Percentiles rank a stretch among this genome's conserved stretches.
Evolutionary conservation across 306 rosid species (phyloP).

Genomic region (Vigna hirtella): DNA sequence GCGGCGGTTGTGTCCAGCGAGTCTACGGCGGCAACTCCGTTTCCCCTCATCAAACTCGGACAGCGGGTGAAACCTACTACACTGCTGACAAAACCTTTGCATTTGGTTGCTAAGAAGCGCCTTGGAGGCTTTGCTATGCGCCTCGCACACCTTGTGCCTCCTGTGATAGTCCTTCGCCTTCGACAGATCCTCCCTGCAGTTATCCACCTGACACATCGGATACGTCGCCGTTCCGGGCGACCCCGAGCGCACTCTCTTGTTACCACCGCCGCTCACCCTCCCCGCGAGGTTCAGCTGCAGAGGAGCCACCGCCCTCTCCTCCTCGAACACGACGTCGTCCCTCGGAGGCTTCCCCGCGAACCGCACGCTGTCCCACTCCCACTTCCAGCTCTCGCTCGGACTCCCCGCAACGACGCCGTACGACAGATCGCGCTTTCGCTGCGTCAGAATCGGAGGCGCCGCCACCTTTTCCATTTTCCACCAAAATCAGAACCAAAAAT

Average conservation of each 20-base stretch:
- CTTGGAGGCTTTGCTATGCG: constrained; percentile 80
- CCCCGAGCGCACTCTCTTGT: constrained; percentile 71
- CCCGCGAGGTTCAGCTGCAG: constrained; percentile 72
- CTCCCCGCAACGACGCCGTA: constrained; percentile 49
- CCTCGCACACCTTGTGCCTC: constrained; percentile 86
- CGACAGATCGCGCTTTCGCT: constrained; percentile 77
- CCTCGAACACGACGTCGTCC: constrained; percentile 2
- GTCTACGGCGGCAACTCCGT: constrained; percentile 88
- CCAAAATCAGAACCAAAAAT: neutral
- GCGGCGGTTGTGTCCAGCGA: constrained; percentile 91
- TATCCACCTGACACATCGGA: constrained; percentile 91
- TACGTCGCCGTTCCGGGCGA: constrained; percentile 66
- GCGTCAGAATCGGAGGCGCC: constrained; percentile 52
- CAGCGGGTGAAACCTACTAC: constrained; percentile 92
- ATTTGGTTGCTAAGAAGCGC: constrained; percentile 69
- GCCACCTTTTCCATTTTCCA: constrained; percentile 73
- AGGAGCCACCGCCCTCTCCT: neutral
- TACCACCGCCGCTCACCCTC: constrained; percentile 37
- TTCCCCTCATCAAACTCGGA: constrained; percentile 91
- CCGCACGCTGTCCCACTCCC: constrained; percentile 82
- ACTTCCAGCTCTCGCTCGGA: constrained; percentile 62
- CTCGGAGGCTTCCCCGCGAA: constrained; percentile 49
- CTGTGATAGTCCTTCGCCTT: constrained; percentile 89
- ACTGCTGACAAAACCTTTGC: constrained; percentile 98
- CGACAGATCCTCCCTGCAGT: constrained; percentile 82